Conservation (phyloP, 768 basidiomycete species). For the Lactarius quietus region DNA sequence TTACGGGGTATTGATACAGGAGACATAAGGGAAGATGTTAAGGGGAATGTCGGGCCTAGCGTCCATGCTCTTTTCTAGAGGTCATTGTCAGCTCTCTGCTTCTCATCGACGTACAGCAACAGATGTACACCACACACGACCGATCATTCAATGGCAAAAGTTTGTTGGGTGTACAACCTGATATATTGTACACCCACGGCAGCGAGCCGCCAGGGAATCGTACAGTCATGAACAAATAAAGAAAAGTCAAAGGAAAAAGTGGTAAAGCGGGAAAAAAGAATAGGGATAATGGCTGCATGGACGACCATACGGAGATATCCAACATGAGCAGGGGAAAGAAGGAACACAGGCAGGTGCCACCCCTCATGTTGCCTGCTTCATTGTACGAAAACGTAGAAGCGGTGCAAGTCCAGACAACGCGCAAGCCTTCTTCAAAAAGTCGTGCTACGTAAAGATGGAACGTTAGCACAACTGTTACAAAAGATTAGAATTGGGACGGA, state of each 20-base stretch:
- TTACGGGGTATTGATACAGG: background rate
- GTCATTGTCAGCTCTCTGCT: background rate
- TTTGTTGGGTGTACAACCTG: conserved; percentile 9
- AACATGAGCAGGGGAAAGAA: conserved; percentile 4
- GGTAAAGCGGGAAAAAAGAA: conserved; percentile 9
- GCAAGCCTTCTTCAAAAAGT: conserved; percentile 90
- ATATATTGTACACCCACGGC: conserved; percentile 18
- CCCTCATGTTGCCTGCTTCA: conserved; percentile 47
- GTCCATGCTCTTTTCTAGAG: background rate
- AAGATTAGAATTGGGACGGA: conserved; percentile 39
- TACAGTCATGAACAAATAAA: conserved; percentile 21
- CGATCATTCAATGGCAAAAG: background rate
- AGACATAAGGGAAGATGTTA: background rate
- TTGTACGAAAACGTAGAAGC: conserved; percentile 69
- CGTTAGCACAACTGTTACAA: conserved; percentile 21
- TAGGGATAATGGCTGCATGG: background rate
- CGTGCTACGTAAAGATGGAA: conserved; percentile 59
- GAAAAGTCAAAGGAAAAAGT: conserved; percentile 1
- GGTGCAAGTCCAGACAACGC: conserved; percentile 78
- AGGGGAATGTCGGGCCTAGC: background rate
- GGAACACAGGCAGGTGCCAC: no score
- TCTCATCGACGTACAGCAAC: background rate
- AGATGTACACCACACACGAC: background rate
- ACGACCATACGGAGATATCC: conserved; percentile 10
- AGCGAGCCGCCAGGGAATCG: conserved; percentile 14